Evolutionary conservation across 192 early-diverging fungal genomes (phyloP), one percentile per base, ranked within the genome.

Genomic region (Spinellus fusiger): DNA sequence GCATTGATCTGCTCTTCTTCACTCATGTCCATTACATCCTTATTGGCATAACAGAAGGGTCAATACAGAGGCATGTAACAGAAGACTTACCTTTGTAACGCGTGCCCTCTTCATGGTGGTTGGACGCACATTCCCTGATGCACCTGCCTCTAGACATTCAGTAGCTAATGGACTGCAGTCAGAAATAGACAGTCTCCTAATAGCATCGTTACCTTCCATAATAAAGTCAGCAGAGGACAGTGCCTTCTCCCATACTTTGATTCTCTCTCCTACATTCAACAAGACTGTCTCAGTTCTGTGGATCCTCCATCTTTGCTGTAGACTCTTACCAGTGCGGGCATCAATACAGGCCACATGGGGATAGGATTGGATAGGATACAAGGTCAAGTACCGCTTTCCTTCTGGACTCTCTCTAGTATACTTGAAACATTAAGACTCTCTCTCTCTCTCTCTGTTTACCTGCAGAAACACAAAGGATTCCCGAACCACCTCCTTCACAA

Each of bases 331-430:
- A 44, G 94, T 97, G 58, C 86, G 73, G 16, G 95, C 89, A 68
- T 97, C 93, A 28, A 97, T 83, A 49, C 88, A 89, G 26, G 89
- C 90, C 32, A 94, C 77, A 70, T 97, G 91, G 13, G 95, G 96
- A 54, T 80, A 94, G 9, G 38, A 57, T 5, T 74, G 65, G 25
- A 92, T 70, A 12, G 80, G 78, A 68, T 98, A 97, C 59, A 89
- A 88, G 7, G 53, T 86, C 6, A 71, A 71, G 61, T 94, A 89
- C 48, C 84, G 70, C 18, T 66, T 68, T 31, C 93, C 94, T 47
- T 93, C 92, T 0, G 75, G 53, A 28, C 80, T 86, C 16, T 89
- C 80, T 34, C 74, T 66, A 23, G 75, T 74, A 33, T 75, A 86
- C 77, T 84, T 64, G 34, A 54, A n/a, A 44, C 54, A 71, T 54